These are phyloP conservation scores for Dryadomyces quercivorus DNA, from an alignment of 2,329 filamentous ascomycete genomes.

Conservation along the genomic window DNA sequence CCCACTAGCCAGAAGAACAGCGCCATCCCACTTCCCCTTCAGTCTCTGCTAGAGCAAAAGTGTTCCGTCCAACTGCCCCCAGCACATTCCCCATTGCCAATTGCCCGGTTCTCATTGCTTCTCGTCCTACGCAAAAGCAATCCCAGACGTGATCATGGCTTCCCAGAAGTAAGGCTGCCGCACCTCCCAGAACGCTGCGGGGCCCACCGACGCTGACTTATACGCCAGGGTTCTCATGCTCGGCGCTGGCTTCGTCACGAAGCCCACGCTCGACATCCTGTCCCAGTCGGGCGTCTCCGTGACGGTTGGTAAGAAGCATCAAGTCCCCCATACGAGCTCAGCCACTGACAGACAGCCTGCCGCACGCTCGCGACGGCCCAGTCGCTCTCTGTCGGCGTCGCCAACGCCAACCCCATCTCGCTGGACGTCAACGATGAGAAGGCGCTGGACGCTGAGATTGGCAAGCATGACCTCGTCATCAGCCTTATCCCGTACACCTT, in stretches of 20 bases:
- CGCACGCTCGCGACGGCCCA: constrained; percentile 67
- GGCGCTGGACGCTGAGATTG: constrained; percentile 70
- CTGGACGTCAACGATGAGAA: constrained; percentile 69
- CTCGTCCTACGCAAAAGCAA: neutral
- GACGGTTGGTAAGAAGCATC: constrained; percentile 43
- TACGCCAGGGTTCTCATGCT: constrained; percentile 28
- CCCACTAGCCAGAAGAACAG: neutral
- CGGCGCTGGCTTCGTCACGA: constrained; percentile 46
- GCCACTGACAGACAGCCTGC: constrained; percentile 46
- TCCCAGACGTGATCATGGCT: constrained; percentile 5
- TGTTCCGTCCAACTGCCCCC: neutral
- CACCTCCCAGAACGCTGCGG: neutral
- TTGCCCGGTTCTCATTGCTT: neutral
- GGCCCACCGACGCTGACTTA: neutral
- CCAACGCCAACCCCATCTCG: constrained; percentile 62
- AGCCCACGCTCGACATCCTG: constrained; percentile 53
- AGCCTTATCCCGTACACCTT: constrained; percentile 83
- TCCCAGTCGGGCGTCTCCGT: constrained; percentile 47
- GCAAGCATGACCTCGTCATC: constrained; percentile 68
- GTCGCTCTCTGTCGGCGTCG: constrained; percentile 59
- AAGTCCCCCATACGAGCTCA: neutral
- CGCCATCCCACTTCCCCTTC: neutral
- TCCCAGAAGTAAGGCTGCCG: constrained; percentile 6
- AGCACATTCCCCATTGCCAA: neutral
- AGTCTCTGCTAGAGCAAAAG: neutral